Evolutionary conservation across 257 asterid species (phyloP).

Genomic region (Apocynum venetum): DNA sequence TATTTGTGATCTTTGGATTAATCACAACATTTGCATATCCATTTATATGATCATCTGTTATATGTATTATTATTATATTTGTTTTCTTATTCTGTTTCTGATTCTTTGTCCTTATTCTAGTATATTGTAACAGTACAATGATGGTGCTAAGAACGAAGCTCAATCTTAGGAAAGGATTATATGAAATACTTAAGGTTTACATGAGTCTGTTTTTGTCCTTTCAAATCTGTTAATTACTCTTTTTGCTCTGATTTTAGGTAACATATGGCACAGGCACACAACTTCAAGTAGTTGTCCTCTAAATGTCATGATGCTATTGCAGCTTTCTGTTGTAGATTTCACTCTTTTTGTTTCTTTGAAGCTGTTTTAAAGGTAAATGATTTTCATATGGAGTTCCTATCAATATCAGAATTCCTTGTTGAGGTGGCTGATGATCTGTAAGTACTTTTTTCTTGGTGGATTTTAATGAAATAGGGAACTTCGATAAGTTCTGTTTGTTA

Average conservation of each 20-base stretch:
- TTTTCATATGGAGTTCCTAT: constrained; percentile 86
- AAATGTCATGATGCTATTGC: background rate
- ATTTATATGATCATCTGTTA: too few species aligned
- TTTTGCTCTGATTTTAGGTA: background rate
- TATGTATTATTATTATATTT: background rate
- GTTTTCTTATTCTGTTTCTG: background rate
- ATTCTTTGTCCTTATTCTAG: background rate
- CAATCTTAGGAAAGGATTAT: background rate
- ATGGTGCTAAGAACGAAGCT: background rate
- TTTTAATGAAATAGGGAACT: background rate
- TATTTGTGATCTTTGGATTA: background rate
- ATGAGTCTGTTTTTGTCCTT: background rate
- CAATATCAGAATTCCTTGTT: constrained; percentile 83
- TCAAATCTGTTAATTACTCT: background rate
- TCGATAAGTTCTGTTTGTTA: background rate
- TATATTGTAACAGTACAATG: background rate
- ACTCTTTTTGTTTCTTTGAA: constrained; percentile 32
- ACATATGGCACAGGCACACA: background rate
- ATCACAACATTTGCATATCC: background rate
- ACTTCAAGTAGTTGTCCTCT: background rate
- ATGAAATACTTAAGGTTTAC: background rate
- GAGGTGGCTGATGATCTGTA: constrained; percentile 94
- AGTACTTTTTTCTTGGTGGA: constrained; percentile 34
- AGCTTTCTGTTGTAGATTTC: constrained; percentile 10
- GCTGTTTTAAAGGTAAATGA: constrained; percentile 80